Conservation (phyloP, 2,329 filamentous ascomycete species). For the Arthrocladium fulminans region DNA sequence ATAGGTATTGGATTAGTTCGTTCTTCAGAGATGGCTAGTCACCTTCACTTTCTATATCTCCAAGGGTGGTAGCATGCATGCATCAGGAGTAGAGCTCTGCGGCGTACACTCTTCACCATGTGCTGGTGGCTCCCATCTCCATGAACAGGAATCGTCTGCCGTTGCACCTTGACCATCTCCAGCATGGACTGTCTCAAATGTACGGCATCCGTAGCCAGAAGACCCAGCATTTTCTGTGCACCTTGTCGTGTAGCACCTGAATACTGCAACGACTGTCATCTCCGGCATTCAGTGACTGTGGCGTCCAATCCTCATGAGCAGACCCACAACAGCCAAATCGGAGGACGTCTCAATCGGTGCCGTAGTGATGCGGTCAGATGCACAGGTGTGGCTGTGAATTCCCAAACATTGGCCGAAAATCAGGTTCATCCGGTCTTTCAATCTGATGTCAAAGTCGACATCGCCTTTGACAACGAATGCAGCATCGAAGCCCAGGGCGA, state of each 20-base stretch:
- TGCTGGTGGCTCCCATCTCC: slow-evolving; percentile 6
- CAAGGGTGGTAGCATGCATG: slow-evolving; percentile 8
- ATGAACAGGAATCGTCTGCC: neutral
- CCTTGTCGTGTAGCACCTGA: slow-evolving; percentile 7
- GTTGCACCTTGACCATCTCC: slow-evolving; percentile 8
- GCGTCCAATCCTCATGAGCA: slow-evolving; percentile 8
- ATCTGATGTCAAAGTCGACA: slow-evolving; percentile 30
- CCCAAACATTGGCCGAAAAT: slow-evolving; percentile 28
- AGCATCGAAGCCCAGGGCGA: slow-evolving; percentile 8
- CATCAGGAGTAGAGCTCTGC: slow-evolving; percentile 9
- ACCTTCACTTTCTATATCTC: slow-evolving; percentile 9
- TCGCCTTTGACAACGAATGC: slow-evolving; percentile 31
- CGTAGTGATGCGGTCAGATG: slow-evolving; percentile 23
- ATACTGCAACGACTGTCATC: slow-evolving; percentile 11
- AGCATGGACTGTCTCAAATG: slow-evolving; percentile 10
- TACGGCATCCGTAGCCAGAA: neutral
- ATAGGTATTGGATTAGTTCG: no score
- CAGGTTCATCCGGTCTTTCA: slow-evolving; percentile 26
- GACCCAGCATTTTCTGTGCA: slow-evolving; percentile 8
- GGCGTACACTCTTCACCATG: slow-evolving; percentile 10
- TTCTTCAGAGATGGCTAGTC: no score
- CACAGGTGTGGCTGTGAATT: slow-evolving; percentile 23
- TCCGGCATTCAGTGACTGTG: neutral
- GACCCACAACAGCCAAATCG: slow-evolving; percentile 32
- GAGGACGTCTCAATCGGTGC: slow-evolving; percentile 30